Percentiles rank a stretch among this genome's conserved stretches.
Conservation (phyloP, 164 flowering plant genomes). For the Annona cherimola region DNA sequence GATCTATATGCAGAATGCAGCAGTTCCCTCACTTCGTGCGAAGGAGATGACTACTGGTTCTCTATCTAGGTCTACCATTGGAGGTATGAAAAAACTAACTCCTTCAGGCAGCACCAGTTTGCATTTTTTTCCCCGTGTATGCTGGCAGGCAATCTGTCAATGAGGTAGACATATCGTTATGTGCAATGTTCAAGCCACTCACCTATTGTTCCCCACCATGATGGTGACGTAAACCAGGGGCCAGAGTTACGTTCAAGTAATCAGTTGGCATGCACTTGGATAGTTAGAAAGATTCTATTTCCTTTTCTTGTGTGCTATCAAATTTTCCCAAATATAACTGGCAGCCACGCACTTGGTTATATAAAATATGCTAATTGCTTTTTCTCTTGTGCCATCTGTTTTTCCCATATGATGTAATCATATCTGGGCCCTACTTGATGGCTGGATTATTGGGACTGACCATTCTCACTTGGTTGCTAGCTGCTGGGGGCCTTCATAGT, state of each 20-base stretch:
- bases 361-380: not conserved
- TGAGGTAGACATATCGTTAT: not conserved
- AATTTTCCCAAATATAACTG: too few relatives aligned
- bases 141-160: not conserved
- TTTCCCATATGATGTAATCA: too few relatives aligned
- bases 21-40: conserved; percentile 28
- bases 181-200: not conserved
- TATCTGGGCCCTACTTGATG: not conserved
- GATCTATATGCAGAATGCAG: conserved; percentile 24
- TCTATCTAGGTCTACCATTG: conserved; percentile 22
- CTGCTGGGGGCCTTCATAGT: not conserved
- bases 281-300: too few relatives aligned
- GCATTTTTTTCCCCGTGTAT: not conserved
- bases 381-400: not conserved
- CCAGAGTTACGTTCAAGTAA: not conserved
- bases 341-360: not conserved
- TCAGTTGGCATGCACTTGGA: not conserved
- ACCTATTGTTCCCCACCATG: not conserved
- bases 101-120: not conserved
- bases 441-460: not conserved
- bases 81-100: conserved; percentile 20
- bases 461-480: not conserved
- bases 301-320: too few relatives aligned
- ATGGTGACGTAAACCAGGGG: not conserved
- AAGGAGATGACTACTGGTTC: conserved; percentile 24